These are phyloP conservation scores for Metschnikowia colocasiae DNA, from an alignment of 805 yeast genomes.

Conservation along the genomic window DNA sequence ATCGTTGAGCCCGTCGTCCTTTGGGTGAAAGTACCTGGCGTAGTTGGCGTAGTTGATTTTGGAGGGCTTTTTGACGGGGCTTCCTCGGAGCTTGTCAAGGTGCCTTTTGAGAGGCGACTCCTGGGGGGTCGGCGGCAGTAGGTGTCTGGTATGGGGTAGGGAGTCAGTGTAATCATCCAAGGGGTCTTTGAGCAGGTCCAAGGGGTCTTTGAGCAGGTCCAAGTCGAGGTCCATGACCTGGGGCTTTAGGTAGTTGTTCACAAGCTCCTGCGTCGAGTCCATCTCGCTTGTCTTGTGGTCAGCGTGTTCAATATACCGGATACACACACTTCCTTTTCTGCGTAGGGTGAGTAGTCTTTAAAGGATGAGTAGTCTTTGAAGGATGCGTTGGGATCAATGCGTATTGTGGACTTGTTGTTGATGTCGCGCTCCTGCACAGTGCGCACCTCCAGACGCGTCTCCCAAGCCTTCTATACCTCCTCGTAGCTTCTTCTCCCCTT, in stretches of 20 bases:
- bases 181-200: slow-evolving; percentile 6
- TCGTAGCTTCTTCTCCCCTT: too few relatives aligned
- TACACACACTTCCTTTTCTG: too few relatives aligned
- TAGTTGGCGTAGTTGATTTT: not conserved
- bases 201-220: not conserved
- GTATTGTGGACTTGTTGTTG: not conserved
- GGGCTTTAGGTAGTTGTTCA: slow-evolving; percentile 7
- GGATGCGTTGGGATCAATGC: not conserved
- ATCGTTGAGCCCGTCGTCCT: not conserved
- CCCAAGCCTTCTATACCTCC: too few relatives aligned
- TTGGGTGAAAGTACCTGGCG: not conserved
- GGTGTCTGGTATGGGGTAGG: slow-evolving; percentile 1
- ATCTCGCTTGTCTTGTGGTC: not conserved
- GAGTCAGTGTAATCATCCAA: slow-evolving; percentile 6
- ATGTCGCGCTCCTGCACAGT: slow-evolving; percentile 4
- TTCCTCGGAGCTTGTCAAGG: slow-evolving; percentile 13
- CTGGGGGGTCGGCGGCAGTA: slow-evolving; percentile 12
- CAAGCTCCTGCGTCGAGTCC: slow-evolving; percentile 16
- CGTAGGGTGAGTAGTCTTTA: too few relatives aligned
- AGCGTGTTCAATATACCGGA: not conserved
- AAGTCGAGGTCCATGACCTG: not conserved
- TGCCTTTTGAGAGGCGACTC: slow-evolving; percentile 10
- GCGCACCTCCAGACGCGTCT: not conserved
- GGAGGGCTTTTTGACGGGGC: slow-evolving; percentile 12
- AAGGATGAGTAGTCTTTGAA: too few relatives aligned